Evolutionary conservation across 257 asterid genomes (phyloP).

Genomic region (Ballota nigra): DNA sequence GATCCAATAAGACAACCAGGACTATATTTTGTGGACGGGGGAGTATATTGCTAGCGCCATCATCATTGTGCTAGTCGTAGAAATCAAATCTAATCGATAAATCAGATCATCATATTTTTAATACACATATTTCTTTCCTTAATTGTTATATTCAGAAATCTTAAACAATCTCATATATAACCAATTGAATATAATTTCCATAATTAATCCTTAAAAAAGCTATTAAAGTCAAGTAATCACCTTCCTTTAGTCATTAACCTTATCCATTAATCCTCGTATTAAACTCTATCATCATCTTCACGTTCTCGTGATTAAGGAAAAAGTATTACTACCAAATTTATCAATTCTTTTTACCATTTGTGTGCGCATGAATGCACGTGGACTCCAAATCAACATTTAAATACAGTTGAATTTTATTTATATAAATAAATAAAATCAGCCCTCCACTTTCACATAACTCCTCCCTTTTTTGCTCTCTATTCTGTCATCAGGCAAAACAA

Average conservation of each 20-base stretch:
- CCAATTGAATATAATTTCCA: too few species aligned
- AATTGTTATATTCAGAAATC: too few species aligned
- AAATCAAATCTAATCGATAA: too few species aligned
- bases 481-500: slow-evolving; percentile 17
- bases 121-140: too few species aligned
- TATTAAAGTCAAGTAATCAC: too few species aligned
- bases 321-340: neutral
- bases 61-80: too few species aligned
- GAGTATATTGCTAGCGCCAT: too few species aligned
- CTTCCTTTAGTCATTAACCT: neutral
- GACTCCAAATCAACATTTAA: slow-evolving; percentile 25
- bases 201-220: too few species aligned
- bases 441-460: slow-evolving; percentile 19
- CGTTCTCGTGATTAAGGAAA: neutral
- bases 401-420: slow-evolving; percentile 17
- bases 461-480: slow-evolving; percentile 16
- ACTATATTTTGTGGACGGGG: too few species aligned
- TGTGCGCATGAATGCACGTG: slow-evolving; percentile 23
- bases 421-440: slow-evolving; percentile 18
- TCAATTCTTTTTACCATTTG: neutral
- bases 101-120: too few species aligned
- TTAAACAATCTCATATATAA: too few species aligned
- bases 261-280: neutral
- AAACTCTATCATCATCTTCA: neutral
- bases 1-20: too few species aligned